phyloP scores from a whole-genome alignment of 1,139 yeast species.

The Wickerhamomyces sp. region DNA sequence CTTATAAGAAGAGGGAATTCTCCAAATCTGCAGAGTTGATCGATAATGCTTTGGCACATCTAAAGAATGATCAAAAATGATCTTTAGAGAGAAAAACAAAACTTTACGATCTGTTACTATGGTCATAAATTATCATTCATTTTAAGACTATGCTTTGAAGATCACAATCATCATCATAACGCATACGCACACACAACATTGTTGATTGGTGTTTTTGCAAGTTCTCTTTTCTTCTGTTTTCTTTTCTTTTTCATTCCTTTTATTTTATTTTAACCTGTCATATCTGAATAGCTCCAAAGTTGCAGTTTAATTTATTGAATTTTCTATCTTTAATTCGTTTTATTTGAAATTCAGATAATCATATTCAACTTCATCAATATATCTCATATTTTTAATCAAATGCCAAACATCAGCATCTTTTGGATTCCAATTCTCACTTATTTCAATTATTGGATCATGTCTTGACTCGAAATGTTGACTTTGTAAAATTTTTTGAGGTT shows the following conservation, averaged over 20 bases:
- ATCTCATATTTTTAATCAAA: constrained; percentile 10
- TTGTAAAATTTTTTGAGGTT: constrained; percentile 8
- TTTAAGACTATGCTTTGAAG: no score
- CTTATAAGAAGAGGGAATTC: constrained; percentile 18
- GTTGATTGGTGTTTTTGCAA: no score
- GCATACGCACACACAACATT: no score
- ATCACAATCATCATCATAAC: no score
- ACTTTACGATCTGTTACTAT: no score
- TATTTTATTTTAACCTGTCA: neutral
- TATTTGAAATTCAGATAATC: constrained; percentile 1
- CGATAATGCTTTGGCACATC: constrained; percentile 18
- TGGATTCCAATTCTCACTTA: constrained; percentile 16
- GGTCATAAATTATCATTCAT: no score
- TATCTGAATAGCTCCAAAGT: no score
- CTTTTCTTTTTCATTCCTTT: no score
- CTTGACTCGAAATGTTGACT: constrained; percentile 15
- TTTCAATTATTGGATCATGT: constrained; percentile 19
- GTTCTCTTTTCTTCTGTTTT: no score
- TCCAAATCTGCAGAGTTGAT: constrained; percentile 22
- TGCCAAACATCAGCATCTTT: constrained; percentile 17
- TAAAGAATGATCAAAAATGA: constrained; percentile 6
- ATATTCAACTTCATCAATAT: constrained; percentile 7
- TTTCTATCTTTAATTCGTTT: neutral
- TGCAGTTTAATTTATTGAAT: no score
- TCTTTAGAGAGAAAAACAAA: neutral